Base-by-base conservation (phyloP, 2,329 filamentous ascomycete species). In the Fusarium verrucosum region DNA sequence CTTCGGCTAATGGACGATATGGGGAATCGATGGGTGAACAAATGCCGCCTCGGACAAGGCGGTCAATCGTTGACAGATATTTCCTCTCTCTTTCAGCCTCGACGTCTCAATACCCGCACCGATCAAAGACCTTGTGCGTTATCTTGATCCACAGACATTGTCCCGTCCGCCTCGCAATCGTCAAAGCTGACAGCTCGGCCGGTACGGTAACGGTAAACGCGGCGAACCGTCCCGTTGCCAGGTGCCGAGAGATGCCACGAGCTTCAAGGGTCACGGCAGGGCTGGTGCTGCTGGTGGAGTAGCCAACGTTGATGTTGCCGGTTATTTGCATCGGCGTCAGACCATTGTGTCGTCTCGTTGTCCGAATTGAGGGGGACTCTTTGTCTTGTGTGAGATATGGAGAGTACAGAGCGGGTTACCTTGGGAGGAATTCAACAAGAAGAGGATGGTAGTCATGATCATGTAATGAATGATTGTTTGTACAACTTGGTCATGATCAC, bases 251-350 rank as follows among this genome's bases (percentile, higher is more conserved):
- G 46, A 58, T 59, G 52, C 68, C 54, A 70, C 57, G 59, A 70
- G 59, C 57, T 56, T 60, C 44, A 36, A 63, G 47, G 47, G 58
- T 54, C 65, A 66, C 16, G 55, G 42, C 55, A 59, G 41, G 60
- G 52, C 44, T 40, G 28, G 63, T 70, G 64, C 66, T 71, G 60
- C 42, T 40, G 28, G 63, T 71, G 68, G 68, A 70, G 63, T 42
- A 60, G 58, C 42, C 45, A 60, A 65, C 63, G 56, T 46, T 35
- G 40, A 23, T 46, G 57, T 49, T 61, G 66, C 64, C 59, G 57
- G 41, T 53, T 56, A 51, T 57, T 53, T 70, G 58, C 68, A 72
- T 67, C 65, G 58, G 57, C 49, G 68, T 72, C 69, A 68, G 69
- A 59, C 68, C 63, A 72, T 63, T 47, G 37, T 68, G 60, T 56